Evolutionary conservation across 805 yeast species (phyloP).

Genomic region (Ogataea glucozyma): DNA sequence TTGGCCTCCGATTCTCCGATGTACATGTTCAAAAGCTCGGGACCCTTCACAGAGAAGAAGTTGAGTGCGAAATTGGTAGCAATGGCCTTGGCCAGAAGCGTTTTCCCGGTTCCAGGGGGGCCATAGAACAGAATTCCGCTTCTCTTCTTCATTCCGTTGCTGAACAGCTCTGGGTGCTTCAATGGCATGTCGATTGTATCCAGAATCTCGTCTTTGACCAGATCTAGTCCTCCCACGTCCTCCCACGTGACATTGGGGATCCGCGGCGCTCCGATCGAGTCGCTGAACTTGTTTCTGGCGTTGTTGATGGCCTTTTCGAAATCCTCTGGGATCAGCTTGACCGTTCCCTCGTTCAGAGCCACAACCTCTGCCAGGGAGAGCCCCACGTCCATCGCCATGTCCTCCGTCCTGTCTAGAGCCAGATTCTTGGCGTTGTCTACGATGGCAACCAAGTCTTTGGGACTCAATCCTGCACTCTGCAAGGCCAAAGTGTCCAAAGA

Average conservation of each 20-base stretch:
- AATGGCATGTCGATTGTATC: conserved; percentile 97
- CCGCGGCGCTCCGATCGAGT: conserved; percentile 94
- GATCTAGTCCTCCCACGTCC: conserved; percentile 93
- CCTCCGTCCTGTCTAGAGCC: conserved; percentile 52
- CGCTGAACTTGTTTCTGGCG: conserved; percentile 87
- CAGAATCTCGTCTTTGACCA: conserved; percentile 86
- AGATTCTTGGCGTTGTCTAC: conserved; percentile 61
- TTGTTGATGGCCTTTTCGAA: conserved; percentile 70
- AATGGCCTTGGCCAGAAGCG: conserved; percentile 92
- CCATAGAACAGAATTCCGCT: conserved; percentile 95
- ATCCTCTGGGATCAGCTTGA: conserved; percentile 57
- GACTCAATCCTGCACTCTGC: conserved; percentile 92
- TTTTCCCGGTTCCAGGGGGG: conserved; percentile 98
- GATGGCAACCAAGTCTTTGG: conserved; percentile 75
- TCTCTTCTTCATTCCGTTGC: conserved; percentile 87
- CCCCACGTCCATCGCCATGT: conserved; percentile 30
- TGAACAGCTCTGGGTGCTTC: conserved; percentile 87
- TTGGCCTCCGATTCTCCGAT: conserved; percentile 99
- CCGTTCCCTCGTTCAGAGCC: conserved; percentile 55
- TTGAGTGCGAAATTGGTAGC: conserved; percentile 94
- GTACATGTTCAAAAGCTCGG: conserved; percentile 94
- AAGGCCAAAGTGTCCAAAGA: conserved; percentile 60
- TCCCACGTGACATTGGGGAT: conserved; percentile 96
- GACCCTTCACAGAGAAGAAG: conserved; percentile 96
- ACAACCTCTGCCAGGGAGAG: conserved; percentile 37